Percentiles rank a stretch among this genome's conserved stretches.
These are phyloP conservation scores for Colletotrichum sidae DNA, from an alignment of 2,329 filamentous ascomycete species.

Conservation along the genomic window DNA sequence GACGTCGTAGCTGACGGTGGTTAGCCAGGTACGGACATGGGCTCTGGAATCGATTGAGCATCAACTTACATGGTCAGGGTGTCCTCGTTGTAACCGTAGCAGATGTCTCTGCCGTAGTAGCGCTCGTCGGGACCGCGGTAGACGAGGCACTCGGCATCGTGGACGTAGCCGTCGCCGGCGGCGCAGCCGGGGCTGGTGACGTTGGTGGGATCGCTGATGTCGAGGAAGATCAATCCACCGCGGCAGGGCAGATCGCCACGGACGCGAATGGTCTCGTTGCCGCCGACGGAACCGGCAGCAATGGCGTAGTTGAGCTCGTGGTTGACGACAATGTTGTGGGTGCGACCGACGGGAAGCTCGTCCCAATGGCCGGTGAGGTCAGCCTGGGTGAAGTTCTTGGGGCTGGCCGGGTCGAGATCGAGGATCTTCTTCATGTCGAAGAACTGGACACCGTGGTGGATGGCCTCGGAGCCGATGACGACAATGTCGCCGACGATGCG, in stretches of 20 bases:
- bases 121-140: conserved; percentile 63
- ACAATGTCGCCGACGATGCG: conserved; percentile 50
- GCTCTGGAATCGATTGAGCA: background rate
- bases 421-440: conserved; percentile 70
- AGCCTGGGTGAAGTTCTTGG: conserved; percentile 44
- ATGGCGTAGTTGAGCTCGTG: conserved; percentile 60
- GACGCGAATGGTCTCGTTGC: conserved; percentile 52
- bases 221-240: conserved; percentile 65
- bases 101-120: conserved; percentile 63
- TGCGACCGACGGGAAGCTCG: conserved; percentile 42
- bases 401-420: conserved; percentile 54
- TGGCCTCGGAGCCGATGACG: conserved; percentile 54
- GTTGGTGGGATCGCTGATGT: conserved; percentile 65
- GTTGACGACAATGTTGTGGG: conserved; percentile 63
- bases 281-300: conserved; percentile 56
- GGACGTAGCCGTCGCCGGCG: conserved; percentile 67
- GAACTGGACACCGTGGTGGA: conserved; percentile 67
- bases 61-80: conserved; percentile 55
- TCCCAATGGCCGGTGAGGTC: conserved; percentile 49
- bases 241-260: conserved; percentile 43
- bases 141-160: conserved; percentile 69
- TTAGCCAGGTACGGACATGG: too few relatives aligned
- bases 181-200: conserved; percentile 66
- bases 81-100: conserved; percentile 68
- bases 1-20: conserved; percentile 54